Evolutionary conservation across 306 rosid genomes (phyloP).

Genomic region (Sindora glabra): DNA sequence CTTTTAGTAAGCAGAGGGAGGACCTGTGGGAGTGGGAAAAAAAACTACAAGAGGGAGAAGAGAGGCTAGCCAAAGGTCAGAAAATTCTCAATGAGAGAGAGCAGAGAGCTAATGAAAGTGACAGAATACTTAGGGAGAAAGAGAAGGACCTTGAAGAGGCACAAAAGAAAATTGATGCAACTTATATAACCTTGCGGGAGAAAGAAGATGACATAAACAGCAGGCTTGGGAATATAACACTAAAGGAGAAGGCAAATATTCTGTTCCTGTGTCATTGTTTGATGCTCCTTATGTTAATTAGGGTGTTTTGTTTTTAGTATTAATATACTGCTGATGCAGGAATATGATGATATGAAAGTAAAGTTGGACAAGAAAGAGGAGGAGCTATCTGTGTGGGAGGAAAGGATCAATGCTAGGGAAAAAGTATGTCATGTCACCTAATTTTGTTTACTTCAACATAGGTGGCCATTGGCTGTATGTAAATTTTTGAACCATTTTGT

Average conservation of each 20-base stretch:
- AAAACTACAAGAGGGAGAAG: slow-evolving; percentile 86
- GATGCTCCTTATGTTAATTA: neutral
- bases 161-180: slow-evolving; percentile 73
- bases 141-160: slow-evolving; percentile 80
- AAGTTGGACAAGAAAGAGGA: slow-evolving; percentile 66
- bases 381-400: slow-evolving; percentile 63
- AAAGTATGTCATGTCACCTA: slow-evolving; percentile 40
- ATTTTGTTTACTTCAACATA: neutral
- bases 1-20: slow-evolving; percentile 72
- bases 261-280: neutral
- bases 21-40: slow-evolving; percentile 94
- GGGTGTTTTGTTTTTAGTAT: slow-evolving; percentile 4
- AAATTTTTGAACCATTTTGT: neutral
- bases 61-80: slow-evolving; percentile 83
- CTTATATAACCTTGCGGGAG: slow-evolving; percentile 45
- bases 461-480: neutral
- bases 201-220: slow-evolving; percentile 71
- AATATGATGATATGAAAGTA: slow-evolving; percentile 45
- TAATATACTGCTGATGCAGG: slow-evolving; percentile 45
- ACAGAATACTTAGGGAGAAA: slow-evolving; percentile 61
- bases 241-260: slow-evolving; percentile 70
- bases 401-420: slow-evolving; percentile 69
- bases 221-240: slow-evolving; percentile 55
- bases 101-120: slow-evolving; percentile 83
- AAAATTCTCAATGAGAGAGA: slow-evolving; percentile 82